Base-by-base conservation (phyloP, 306 rosid genomes). In the Dryas drummondii region DNA sequence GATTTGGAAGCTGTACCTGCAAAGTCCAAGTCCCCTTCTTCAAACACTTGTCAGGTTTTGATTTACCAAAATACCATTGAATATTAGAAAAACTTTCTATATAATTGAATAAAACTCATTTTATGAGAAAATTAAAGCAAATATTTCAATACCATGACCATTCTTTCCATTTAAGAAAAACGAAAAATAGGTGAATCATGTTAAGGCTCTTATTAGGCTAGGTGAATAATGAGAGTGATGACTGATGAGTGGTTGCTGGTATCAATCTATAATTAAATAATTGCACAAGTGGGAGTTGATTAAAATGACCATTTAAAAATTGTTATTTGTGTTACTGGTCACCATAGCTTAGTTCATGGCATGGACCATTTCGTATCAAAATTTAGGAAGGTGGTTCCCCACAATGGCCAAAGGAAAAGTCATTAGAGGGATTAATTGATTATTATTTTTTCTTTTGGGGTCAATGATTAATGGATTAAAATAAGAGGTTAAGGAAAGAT, bases 61-160 rank as follows among this genome's bases (percentile, higher is more conserved):
- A 54, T 72, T 69, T 70, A 76, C 73, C 58, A 26, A 27, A 19
- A 44, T 0, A 45, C 57, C 66, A 15, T 51, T 32, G 37, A 32
- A 32, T 32, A 32, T 32, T 32, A 32, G 37, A 32, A 32, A 32
- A 32, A 32, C 37, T 32, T 32, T 1, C 37, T 32, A 32, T 32
- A 32, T 32, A 32, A 32, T 32, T 32, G 37, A 32, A 32, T 32
- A 32, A 32, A 32, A 32, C 37, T 32, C 37, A 32, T 32, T 32
- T 32, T 32, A 32, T 32, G 37, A 32, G 37, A 1, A 32, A 32
- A 32, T 32, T 32, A 32, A 32, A 32, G 13, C 32, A 55, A 53
- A 55, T 55, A 55, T n/a, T 5, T 26, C 22, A 54, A 7, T 54
- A 7, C 4, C 13, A 9, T 22, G 22, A 22, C 0, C 22, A 22